Conservation (phyloP, 2,329 filamentous ascomycete genomes). For the Microcera coccophila region DNA sequence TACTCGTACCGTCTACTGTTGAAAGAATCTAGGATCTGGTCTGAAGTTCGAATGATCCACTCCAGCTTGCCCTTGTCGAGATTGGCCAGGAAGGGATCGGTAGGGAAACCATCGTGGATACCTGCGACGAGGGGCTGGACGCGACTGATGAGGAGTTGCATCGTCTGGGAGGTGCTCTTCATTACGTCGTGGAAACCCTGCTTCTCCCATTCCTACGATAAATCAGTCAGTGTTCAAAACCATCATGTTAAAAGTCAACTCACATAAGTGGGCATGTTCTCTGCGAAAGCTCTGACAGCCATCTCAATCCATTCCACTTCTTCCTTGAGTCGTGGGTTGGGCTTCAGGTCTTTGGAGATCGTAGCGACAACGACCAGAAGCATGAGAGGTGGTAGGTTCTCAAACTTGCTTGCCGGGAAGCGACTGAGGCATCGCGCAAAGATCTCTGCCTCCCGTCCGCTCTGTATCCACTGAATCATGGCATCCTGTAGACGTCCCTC, state of each 20-base stretch:
- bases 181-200: conserved; percentile 35
- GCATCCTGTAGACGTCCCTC: conserved; percentile 59
- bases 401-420: conserved; percentile 42
- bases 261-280: conserved; percentile 48
- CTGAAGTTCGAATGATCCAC: conserved; percentile 36
- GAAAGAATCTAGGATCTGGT: conserved; percentile 35
- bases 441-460: conserved; percentile 58
- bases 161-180: conserved; percentile 38
- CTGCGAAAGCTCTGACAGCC: conserved; percentile 52
- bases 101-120: conserved; percentile 36
- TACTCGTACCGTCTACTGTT: conserved; percentile 30
- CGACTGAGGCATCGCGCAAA: conserved; percentile 47
- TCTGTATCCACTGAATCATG: conserved; percentile 64
- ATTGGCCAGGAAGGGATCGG: conserved; percentile 38
- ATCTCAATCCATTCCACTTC: conserved; percentile 60
- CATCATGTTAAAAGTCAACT: conserved; percentile 26
- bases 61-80: conserved; percentile 38
- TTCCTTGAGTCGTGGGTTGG: conserved; percentile 49
- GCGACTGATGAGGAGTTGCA: conserved; percentile 36
- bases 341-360: conserved; percentile 55
- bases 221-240: conserved; percentile 18
- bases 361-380: conserved; percentile 63
- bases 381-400: conserved; percentile 56
- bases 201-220: conserved; percentile 37
- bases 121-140: conserved; percentile 33